Conservation (phyloP, 148 eudicot species). For the Silene latifolia region DNA sequence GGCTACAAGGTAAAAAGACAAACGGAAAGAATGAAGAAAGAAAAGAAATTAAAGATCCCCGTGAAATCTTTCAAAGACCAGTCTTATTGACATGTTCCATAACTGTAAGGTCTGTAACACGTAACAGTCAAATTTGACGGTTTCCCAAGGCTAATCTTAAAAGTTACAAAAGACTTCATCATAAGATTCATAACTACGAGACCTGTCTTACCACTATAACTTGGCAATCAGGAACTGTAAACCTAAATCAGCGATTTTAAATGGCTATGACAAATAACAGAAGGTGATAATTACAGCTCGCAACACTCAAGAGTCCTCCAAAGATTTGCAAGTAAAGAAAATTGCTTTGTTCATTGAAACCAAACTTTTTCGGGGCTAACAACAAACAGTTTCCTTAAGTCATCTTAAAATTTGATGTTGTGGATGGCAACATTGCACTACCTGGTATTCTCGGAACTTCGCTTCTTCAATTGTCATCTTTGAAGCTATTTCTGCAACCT, state of each 20-base stretch:
- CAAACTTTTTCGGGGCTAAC: background rate
- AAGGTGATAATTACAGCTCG: background rate
- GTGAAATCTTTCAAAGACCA: too few species aligned
- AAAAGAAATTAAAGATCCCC: background rate
- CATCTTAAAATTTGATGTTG: background rate
- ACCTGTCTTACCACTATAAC: background rate
- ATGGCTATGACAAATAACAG: background rate
- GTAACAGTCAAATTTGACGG: background rate
- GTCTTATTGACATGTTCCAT: too few species aligned
- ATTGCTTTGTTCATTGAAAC: background rate
- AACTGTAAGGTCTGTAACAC: background rate
- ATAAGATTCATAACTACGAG: background rate
- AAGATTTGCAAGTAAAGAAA: background rate
- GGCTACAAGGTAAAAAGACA: too few species aligned
- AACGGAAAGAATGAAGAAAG: background rate
- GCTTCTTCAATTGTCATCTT: slow-evolving; percentile 96
- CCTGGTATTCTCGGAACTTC: slow-evolving; percentile 93
- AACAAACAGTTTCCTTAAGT: background rate
- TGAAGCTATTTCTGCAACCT: slow-evolving; percentile 86
- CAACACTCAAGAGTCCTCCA: background rate
- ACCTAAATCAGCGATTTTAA: background rate
- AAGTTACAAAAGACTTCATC: background rate
- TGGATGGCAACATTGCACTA: slow-evolving; percentile 17
- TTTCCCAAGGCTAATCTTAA: background rate
- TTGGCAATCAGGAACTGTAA: background rate